A percentile compares a stretch with the other conserved stretches of the same genome.
These are phyloP conservation scores for Lachnellula subtilissima DNA, from an alignment of 2,329 filamentous ascomycete species.

Conservation along the genomic window DNA sequence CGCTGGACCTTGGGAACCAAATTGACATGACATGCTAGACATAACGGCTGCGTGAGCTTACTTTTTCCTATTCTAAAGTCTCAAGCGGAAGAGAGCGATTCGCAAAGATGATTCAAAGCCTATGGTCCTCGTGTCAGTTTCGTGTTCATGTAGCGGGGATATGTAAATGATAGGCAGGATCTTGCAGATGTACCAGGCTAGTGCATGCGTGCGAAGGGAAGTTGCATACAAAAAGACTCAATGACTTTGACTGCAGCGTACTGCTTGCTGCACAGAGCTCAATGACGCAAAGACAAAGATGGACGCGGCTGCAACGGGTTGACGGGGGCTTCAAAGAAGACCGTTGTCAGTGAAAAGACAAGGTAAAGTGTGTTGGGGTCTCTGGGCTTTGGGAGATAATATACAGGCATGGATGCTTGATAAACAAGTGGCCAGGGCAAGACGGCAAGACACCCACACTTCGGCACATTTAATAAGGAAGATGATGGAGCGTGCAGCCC, in stretches of 20 bases:
- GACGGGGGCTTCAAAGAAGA: slow-evolving; percentile 14
- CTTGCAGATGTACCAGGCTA: slow-evolving; percentile 14
- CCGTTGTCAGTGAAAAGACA: slow-evolving; percentile 25
- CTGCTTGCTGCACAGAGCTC: slow-evolving; percentile 11
- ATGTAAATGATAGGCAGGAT: slow-evolving; percentile 11
- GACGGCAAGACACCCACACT: slow-evolving; percentile 17
- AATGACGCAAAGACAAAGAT: slow-evolving; percentile 20
- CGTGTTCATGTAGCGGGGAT: slow-evolving; percentile 4
- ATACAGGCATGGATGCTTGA: slow-evolving; percentile 31
- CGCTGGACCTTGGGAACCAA: slow-evolving; percentile 6
- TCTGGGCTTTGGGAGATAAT: slow-evolving; percentile 28
- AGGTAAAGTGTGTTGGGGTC: slow-evolving; percentile 22
- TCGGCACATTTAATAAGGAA: slow-evolving; percentile 28
- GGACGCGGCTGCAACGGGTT: not conserved
- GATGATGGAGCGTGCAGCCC: slow-evolving; percentile 20
- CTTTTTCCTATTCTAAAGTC: not conserved
- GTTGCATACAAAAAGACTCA: slow-evolving; percentile 19
- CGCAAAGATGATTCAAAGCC: not conserved
- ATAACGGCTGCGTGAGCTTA: slow-evolving; percentile 11
- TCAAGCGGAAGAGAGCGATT: not conserved
- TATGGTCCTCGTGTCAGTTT: slow-evolving; percentile 14
- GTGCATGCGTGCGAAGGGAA: slow-evolving; percentile 19
- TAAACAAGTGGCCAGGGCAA: slow-evolving; percentile 18
- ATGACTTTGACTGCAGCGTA: slow-evolving; percentile 8
- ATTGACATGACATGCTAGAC: slow-evolving; percentile 4